phyloP scores from a whole-genome alignment of 257 asterid genomes.

The Eucommia ulmoides region DNA sequence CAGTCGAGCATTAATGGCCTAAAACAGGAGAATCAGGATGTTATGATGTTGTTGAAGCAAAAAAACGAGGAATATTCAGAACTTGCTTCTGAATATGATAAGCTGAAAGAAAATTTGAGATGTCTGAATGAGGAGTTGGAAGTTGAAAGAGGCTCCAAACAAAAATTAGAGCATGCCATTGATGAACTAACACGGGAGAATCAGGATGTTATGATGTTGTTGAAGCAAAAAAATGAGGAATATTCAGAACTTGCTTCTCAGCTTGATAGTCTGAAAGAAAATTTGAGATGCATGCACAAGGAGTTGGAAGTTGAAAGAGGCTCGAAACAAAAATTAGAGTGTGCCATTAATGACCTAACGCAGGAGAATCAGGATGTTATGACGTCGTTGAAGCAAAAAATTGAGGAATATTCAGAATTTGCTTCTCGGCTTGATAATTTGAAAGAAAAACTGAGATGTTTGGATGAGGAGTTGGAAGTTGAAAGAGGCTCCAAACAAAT shows the following conservation, averaged over 20 bases:
- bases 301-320: slow-evolving; percentile 38
- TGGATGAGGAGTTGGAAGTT: slow-evolving; percentile 35
- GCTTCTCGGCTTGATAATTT: slow-evolving; percentile 29
- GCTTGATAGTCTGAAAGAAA: slow-evolving; percentile 31
- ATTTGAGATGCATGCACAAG: slow-evolving; percentile 14
- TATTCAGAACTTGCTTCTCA: slow-evolving; percentile 44
- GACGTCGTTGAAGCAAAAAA: no score
- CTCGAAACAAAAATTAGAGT: slow-evolving; percentile 39
- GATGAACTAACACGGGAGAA: slow-evolving; percentile 48
- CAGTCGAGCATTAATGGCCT: slow-evolving; percentile 34
- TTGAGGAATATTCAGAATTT: no score
- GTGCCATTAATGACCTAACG: slow-evolving; percentile 33
- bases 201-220: slow-evolving; percentile 16
- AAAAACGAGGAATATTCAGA: no score
- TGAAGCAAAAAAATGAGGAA: slow-evolving; percentile 40
- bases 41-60: no score
- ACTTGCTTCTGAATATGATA: no score
- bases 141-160: slow-evolving; percentile 30
- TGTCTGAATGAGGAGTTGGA: slow-evolving; percentile 37
- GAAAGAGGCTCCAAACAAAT: slow-evolving; percentile 36
- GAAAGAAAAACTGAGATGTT: slow-evolving; percentile 32
- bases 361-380: slow-evolving; percentile 25
- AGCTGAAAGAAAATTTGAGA: slow-evolving; percentile 36
- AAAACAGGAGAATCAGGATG: slow-evolving; percentile 41
- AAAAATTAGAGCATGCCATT: slow-evolving; percentile 38